Evolutionary conservation across 1,139 yeast species (phyloP).

Genomic region (Diutina catenulata): DNA sequence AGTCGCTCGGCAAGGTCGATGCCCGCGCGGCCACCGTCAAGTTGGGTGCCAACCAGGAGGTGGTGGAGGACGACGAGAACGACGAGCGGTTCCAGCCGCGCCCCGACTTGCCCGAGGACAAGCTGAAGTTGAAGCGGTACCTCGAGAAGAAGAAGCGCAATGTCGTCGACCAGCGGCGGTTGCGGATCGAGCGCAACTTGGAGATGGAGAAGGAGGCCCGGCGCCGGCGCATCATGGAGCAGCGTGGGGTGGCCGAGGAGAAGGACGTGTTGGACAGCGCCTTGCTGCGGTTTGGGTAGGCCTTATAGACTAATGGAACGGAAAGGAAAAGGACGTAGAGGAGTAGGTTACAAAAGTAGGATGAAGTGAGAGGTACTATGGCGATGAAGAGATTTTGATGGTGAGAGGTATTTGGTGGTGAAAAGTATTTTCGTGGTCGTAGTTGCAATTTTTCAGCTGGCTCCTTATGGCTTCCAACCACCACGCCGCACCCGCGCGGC

Average conservation of each 20-base stretch:
- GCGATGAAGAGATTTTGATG: no score
- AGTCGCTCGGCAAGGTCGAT: conserved; percentile 76
- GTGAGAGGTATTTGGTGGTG: no score
- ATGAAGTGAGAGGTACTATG: no score
- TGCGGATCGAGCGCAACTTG: conserved; percentile 71
- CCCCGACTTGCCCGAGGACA: conserved; percentile 65
- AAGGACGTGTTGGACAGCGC: conserved; percentile 45
- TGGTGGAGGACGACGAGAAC: conserved; percentile 23
- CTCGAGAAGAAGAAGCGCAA: conserved; percentile 78
- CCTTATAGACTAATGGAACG: not conserved
- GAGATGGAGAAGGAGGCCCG: conserved; percentile 66
- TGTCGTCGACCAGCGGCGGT: conserved; percentile 78
- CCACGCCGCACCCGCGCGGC: no score
- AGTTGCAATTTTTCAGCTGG: no score
- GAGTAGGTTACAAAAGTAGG: no score
- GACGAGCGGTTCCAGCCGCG: conserved; percentile 30
- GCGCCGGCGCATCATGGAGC: conserved; percentile 35
- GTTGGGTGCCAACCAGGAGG: conserved; percentile 42
- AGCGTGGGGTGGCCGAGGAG: conserved; percentile 41
- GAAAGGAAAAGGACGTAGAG: no score
- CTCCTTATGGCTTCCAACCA: no score
- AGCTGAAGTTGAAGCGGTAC: conserved; percentile 72
- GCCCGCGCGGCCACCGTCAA: conserved; percentile 53
- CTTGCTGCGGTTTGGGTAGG: conserved; percentile 36
- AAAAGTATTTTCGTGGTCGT: no score